A percentile compares a stretch with the other conserved stretches of the same genome.
Evolutionary conservation across 306 rosid genomes (phyloP).

Genomic region (Prinsepia uniflora): DNA sequence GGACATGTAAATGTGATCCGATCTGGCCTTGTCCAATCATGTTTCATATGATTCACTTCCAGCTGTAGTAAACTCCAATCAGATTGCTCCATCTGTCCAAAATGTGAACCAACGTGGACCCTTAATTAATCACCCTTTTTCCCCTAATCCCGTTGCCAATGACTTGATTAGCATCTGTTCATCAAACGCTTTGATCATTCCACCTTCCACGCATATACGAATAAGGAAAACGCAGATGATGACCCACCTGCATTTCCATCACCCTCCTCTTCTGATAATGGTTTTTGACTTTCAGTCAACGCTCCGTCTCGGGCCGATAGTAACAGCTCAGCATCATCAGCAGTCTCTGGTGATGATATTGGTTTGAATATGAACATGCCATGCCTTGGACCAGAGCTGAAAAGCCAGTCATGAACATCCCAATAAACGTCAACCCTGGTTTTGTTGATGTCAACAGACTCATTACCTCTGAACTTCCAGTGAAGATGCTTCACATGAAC

Average conservation of each 20-base stretch:
- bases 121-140: constrained; percentile 1
- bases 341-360: constrained; percentile 24
- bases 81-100: constrained; percentile 22
- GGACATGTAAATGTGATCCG: constrained; percentile 30
- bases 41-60: constrained; percentile 23
- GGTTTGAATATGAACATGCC: constrained; percentile 83
- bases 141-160: neutral
- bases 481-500: constrained; percentile 80
- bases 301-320: constrained; percentile 12
- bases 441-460: constrained; percentile 44
- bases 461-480: constrained; percentile 96
- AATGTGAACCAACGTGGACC: constrained; percentile 8
- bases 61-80: constrained; percentile 22
- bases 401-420: constrained; percentile 98
- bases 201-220: constrained; percentile 85
- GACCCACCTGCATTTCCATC: constrained; percentile 35
- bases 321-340: neutral
- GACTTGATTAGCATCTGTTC: neutral
- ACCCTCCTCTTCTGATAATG: constrained; percentile 2
- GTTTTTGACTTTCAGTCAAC: constrained; percentile 25
- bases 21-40: constrained; percentile 33
- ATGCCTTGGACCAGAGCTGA: constrained; percentile 67
- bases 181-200: constrained; percentile 28
- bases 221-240: constrained; percentile 56
- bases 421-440: constrained; percentile 71